Base-by-base conservation (phyloP, 2,329 filamentous ascomycete genomes). In the Ilyonectria sp. region DNA sequence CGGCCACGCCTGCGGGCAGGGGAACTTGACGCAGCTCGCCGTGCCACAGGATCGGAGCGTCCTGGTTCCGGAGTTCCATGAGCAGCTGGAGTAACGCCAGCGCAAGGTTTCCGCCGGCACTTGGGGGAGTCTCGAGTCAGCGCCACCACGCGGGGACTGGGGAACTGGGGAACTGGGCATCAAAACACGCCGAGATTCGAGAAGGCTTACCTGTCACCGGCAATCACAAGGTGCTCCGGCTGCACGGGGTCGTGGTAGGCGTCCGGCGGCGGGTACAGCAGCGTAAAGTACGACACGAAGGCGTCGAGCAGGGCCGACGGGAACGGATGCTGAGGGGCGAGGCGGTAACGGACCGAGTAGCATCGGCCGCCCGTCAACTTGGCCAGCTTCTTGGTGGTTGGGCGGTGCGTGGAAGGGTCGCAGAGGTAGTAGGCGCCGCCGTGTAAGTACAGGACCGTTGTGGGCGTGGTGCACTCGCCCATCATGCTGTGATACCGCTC, bases 271-370 rank as follows among this genome's bases (percentile, higher is more conserved):
- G 93, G 93, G 73, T 94, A 91, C 1, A 96, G 84, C 7, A 95
- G 84, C 0, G 88, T 88, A 40, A 96, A 84, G 75, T 95, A 96
- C 0, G 92, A 90, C 35, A 91, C 84, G 10, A 95, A 80, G 1
- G 88, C 92, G 76, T 96, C 93, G 49, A 95, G 82, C 7, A 96
- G 80, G 2, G 92, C 92, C 0, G 91, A 85, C 0, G 93, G 93
- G 76, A 96, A 96, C 0, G 92, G 88, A 67, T 91, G 82, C 77
- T 94, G 91, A 0, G 93, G 93, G 13, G 92, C 89, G 3, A 96
- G 86, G 6, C 93, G 86, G 79, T 95, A 95, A 4, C 92, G 87
- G 6, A 95, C 90, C 33, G 87, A 91, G 80, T 93, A 93, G 44
- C 90, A 90, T 7, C 92, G 86, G 2, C 93, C 92, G 26, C 88